Evolutionary conservation across 352 stramenopile genomes (phyloP), one percentile per base, ranked within the genome.

Genomic region (Blastocystis sp.): DNA sequence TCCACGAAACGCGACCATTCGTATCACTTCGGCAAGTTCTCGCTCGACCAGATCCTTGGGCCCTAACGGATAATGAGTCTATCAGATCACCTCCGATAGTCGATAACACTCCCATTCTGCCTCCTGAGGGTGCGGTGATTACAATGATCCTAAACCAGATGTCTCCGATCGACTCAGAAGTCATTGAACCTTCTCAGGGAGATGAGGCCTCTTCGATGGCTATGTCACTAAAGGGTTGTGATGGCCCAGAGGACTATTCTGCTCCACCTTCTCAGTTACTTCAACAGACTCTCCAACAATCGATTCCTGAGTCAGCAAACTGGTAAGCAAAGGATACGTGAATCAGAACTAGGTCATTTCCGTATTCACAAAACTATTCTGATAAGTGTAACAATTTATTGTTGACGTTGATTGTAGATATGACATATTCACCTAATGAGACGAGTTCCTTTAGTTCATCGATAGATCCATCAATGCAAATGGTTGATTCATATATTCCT

Each of bases 11-110:
- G 3, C 19, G 16, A 27, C 63, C 49, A 7, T 83, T 67, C 35
- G 35, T 83, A 3, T 83, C 71, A 5, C 37, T 83, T 35, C 71
- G 71, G 9, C 14, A 51, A 4, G 43, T 83, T 16, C 27, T 83
- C 9, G 3, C 32, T n/a, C 46, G 71, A n/a, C 21, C 63, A 7
- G 54, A 61, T 32, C 54, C 54, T n/a, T 12, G 3, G 19, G 3
- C 54, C 11, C 32, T 19, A 12, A 19, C 37, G 2, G 7, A 65
- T 14, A 49, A 83, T 32, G 16, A 83, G 5, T 16, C 3, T 32
- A 32, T 3, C 3, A 5, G 2, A 32, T 32, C 27, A 27, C 24
- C 65, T 14, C 51, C 21, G 11, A 29, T 27, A 37, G n/a, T 54
- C 14, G 49, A n/a, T 9, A 6, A 42, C 7, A 29, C 39, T 16